These are phyloP conservation scores for Chlorella sp. DNA, from an alignment of 139 green algal species.

Conservation along the genomic window DNA sequence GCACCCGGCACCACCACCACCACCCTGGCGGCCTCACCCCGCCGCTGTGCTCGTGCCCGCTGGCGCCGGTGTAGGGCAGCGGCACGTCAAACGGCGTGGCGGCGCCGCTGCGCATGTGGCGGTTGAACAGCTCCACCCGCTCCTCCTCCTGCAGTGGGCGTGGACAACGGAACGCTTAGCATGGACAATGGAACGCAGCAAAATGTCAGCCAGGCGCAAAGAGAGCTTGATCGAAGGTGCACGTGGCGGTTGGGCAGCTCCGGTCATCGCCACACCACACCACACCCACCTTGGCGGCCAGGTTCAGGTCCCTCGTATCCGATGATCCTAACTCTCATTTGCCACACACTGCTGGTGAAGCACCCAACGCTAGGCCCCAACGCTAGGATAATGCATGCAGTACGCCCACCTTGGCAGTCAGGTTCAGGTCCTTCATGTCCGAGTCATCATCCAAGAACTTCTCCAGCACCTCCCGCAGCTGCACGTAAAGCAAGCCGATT, in stretches of 20 bases:
- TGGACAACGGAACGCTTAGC: no score
- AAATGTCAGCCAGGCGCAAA: not conserved
- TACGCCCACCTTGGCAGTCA: constrained; percentile 47
- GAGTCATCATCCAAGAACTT: constrained; percentile 69
- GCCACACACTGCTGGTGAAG: not conserved
- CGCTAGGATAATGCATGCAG: not conserved
- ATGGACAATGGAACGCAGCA: no score
- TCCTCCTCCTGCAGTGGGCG: constrained; percentile 20
- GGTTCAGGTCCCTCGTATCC: not conserved
- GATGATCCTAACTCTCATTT: not conserved
- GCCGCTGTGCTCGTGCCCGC: not conserved
- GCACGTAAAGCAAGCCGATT: not conserved
- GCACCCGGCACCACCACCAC: not conserved
- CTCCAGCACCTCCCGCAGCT: constrained; percentile 60
- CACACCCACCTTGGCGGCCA: not conserved
- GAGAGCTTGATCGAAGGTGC: not conserved
- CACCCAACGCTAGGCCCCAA: not conserved
- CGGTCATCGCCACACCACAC: not conserved
- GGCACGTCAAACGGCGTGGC: constrained; percentile 31
- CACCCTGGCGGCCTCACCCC: no score
- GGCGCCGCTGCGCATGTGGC: constrained; percentile 17
- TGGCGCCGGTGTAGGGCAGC: constrained; percentile 24
- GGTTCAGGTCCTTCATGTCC: constrained; percentile 70
- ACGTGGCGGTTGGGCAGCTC: not conserved
- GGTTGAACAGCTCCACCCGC: constrained; percentile 31